Evolutionary conservation across 208 protist genomes (phyloP).

Genomic region (Porcisia deanei): DNA sequence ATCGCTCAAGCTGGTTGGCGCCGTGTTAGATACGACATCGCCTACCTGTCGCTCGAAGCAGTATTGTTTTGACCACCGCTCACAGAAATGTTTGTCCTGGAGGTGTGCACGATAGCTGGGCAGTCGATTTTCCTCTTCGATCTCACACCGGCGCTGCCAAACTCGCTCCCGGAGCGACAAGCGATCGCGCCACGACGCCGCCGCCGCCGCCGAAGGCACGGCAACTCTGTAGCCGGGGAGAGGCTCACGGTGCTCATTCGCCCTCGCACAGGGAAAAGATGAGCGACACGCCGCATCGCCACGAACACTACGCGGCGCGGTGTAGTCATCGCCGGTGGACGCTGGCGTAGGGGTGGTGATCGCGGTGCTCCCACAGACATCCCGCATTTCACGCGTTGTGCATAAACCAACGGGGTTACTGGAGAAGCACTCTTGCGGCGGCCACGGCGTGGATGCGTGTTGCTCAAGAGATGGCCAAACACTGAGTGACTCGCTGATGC

Average conservation of each 20-base stretch:
- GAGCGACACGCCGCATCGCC: not conserved
- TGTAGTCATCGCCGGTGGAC: not conserved
- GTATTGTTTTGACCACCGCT: conserved; percentile 40
- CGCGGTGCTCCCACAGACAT: not conserved
- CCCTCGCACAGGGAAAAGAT: not conserved
- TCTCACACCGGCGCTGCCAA: conserved; percentile 17
- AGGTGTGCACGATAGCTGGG: conserved; percentile 32
- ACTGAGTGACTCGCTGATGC: not conserved
- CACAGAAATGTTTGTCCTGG: conserved; percentile 60
- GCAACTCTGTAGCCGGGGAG: not conserved
- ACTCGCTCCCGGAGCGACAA: not conserved
- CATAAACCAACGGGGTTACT: not conserved
- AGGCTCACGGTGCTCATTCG: not conserved
- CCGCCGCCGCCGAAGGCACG: not conserved
- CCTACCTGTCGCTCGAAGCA: conserved; percentile 28
- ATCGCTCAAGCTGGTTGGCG: not conserved
- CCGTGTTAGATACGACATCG: not conserved
- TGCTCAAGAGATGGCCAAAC: not conserved
- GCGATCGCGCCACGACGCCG: not conserved
- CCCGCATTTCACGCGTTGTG: not conserved
- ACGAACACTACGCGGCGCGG: conserved; percentile 3
- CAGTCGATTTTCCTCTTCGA: conserved; percentile 29
- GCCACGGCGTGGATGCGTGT: not conserved
- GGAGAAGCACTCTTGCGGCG: conserved; percentile 18
- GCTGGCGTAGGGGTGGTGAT: not conserved